phyloP scores from a whole-genome alignment of 1,284 basidiomycete genomes.

The Blastosporella zonata region DNA sequence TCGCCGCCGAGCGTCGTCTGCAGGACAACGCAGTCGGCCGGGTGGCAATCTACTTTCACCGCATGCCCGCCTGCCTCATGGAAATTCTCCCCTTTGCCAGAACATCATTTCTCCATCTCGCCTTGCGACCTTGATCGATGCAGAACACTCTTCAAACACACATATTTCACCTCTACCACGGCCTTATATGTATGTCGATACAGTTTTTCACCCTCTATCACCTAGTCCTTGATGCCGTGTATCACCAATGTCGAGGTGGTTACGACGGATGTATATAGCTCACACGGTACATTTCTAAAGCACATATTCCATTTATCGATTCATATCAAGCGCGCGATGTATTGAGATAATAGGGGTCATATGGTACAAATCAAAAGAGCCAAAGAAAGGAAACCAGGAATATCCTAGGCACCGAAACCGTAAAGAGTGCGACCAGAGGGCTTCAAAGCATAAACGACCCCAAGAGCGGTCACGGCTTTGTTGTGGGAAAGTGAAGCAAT shows the following conservation, averaged over 20 bases:
- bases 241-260: too few species aligned
- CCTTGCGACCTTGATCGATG: slow-evolving; percentile 18
- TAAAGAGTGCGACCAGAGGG: background rate
- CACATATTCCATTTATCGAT: background rate
- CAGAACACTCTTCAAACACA: background rate
- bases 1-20: slow-evolving; percentile 37
- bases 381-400: background rate
- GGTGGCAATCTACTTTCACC: slow-evolving; percentile 1
- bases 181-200: background rate
- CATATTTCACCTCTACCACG: background rate
- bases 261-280: too few species aligned
- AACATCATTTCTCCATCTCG: slow-evolving; percentile 27
- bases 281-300: too few species aligned
- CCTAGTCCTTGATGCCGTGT: slow-evolving; percentile 29
- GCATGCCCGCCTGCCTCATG: background rate
- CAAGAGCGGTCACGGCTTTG: background rate
- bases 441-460: background rate
- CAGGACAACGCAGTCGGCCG: slow-evolving; percentile 27
- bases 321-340: background rate
- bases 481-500: background rate
- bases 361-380: slow-evolving; percentile 1
- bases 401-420: slow-evolving; percentile 28
- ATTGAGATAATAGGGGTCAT: background rate
- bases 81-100: slow-evolving; percentile 7
- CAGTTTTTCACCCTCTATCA: slow-evolving; percentile 24